Evolutionary conservation across 495 filamentous ascomycete genomes (phyloP), one percentile per base, ranked within the genome.

Genomic region (Talaromyces nanjingensis): DNA sequence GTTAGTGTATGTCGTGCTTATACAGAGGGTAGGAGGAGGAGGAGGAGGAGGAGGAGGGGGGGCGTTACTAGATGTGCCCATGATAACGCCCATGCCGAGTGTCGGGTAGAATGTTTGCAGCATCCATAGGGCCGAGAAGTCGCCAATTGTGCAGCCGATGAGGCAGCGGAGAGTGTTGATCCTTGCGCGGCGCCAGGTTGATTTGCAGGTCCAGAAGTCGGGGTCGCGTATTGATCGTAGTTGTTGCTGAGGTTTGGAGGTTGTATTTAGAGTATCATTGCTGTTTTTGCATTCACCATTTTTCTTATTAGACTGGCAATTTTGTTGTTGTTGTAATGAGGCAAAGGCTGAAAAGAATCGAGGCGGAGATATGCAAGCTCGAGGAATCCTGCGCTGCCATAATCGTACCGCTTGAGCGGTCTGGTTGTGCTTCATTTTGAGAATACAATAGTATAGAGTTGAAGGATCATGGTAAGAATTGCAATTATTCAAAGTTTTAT

Each of bases 81-180:
- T 81, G 34, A 76, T 78, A 18, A 68, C 60, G 0, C 68, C 69
- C 68, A 76, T 74, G 1, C 76, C 77, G 5, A 79, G 62, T 5
- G 69, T 73, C 3, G 77, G 74, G 33, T 68, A 73, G 29, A 70
- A 75, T 0, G 72, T 68, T 64, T 82, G 78, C 2, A 74, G 67
- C 20, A 69, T 66, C 71, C 70, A 79, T 20, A 78, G 61, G 0
- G 73, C 67, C 4, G 75, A 72, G 55, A 81, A 80, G 67, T 80
- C 78, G 49, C 79, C 79, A 12, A 72, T 16, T 0, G 76, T 80
- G 47, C 77, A 80, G 57, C 78, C 77, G 6, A 77, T 60, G 0
- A 79, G 68, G 59, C 77, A 80, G 33, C 77, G 75, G 2, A 80
- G 67, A 5, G 78, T 81, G 64, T 80, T 79, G 65, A 81, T 70